These are phyloP conservation scores for Lojkania enalia DNA, from an alignment of 2,329 filamentous ascomycete species.

Conservation along the genomic window DNA sequence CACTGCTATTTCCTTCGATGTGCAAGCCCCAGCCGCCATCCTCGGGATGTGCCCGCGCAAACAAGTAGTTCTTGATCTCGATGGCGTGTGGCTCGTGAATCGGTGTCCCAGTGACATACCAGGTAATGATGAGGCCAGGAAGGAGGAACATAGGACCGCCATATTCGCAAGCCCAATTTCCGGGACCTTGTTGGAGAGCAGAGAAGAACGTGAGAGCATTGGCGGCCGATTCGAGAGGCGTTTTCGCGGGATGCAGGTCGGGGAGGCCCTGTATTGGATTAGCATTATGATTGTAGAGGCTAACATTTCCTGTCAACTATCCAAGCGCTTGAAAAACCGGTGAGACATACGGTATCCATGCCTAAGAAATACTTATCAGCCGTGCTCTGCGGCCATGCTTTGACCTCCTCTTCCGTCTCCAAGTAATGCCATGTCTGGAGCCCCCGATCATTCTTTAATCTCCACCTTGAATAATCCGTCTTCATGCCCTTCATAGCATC, in stretches of 20 bases:
- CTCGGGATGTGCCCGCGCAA: slow-evolving; percentile 78
- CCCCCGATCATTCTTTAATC: slow-evolving; percentile 79
- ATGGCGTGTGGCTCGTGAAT: slow-evolving; percentile 78
- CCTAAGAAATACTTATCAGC: slow-evolving; percentile 92
- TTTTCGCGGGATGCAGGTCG: slow-evolving; percentile 69
- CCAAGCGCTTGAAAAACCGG: not conserved
- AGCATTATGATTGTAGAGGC: not conserved
- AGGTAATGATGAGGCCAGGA: slow-evolving; percentile 80
- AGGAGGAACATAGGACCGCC: slow-evolving; percentile 96
- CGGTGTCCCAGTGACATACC: slow-evolving; percentile 86
- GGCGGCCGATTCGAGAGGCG: slow-evolving; percentile 72
- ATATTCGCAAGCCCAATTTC: slow-evolving; percentile 97
- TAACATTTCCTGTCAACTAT: not conserved
- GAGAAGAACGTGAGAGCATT: slow-evolving; percentile 91
- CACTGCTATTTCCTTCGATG: slow-evolving; percentile 88
- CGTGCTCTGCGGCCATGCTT: slow-evolving; percentile 80
- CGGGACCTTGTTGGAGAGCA: slow-evolving; percentile 81
- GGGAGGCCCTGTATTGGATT: slow-evolving; percentile 67
- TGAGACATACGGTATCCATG: slow-evolving; percentile 67
- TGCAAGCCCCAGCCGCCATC: slow-evolving; percentile 98
- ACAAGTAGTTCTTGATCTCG: slow-evolving; percentile 91
- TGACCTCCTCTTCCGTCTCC: slow-evolving; percentile 66
- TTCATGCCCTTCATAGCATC: slow-evolving; percentile 39
- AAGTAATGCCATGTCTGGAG: slow-evolving; percentile 95
- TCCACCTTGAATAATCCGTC: slow-evolving; percentile 84